Evolutionary conservation across 495 filamentous ascomycete genomes (phyloP).

Genomic region (Aspergillus bridgeri): DNA sequence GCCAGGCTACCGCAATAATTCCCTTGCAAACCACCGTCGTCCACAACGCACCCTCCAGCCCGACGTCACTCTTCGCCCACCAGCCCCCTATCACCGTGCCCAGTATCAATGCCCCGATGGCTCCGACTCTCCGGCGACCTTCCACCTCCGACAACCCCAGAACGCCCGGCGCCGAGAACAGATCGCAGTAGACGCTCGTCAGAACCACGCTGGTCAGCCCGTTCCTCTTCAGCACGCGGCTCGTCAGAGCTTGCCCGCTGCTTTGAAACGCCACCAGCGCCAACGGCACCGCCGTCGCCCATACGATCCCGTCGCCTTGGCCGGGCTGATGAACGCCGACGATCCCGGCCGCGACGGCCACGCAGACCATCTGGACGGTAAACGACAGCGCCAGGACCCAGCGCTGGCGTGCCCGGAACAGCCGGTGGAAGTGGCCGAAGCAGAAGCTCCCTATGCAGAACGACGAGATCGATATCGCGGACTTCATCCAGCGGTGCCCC

Average conservation of each 20-base stretch:
- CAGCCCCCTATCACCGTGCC: slow-evolving; percentile 60
- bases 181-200: slow-evolving; percentile 68
- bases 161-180: slow-evolving; percentile 60
- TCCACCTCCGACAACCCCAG: slow-evolving; percentile 51
- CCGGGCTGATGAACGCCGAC: slow-evolving; percentile 43
- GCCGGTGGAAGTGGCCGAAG: slow-evolving; percentile 61
- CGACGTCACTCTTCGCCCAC: slow-evolving; percentile 52
- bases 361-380: slow-evolving; percentile 48
- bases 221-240: slow-evolving; percentile 58
- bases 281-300: slow-evolving; percentile 58
- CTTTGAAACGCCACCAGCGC: slow-evolving; percentile 67
- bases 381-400: slow-evolving; percentile 66
- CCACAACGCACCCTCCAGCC: slow-evolving; percentile 63
- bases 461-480: slow-evolving; percentile 56
- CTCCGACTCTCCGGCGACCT: slow-evolving; percentile 54
- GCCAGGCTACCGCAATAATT: slow-evolving; percentile 50
- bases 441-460: slow-evolving; percentile 66
- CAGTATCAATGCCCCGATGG: slow-evolving; percentile 54
- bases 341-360: slow-evolving; percentile 55
- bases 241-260: slow-evolving; percentile 66
- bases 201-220: slow-evolving; percentile 66
- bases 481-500: slow-evolving; percentile 56
- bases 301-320: slow-evolving; percentile 43
- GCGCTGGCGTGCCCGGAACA: slow-evolving; percentile 46
- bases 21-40: slow-evolving; percentile 54